phyloP scores from a whole-genome alignment of 2,329 filamentous ascomycete species.

The Emmonsiellopsis sp. region DNA sequence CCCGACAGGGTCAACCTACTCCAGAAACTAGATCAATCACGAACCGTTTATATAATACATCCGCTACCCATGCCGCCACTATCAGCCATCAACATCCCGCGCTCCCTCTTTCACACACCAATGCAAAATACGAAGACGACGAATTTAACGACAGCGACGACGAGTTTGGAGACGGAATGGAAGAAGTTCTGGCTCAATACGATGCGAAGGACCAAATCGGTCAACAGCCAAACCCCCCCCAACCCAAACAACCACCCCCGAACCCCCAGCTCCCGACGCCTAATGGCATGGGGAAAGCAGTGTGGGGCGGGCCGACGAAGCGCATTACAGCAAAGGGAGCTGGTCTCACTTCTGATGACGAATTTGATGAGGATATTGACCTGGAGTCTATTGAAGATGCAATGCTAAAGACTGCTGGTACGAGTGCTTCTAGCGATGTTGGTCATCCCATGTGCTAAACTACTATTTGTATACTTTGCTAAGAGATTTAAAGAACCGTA shows the following conservation, averaged over 20 bases:
- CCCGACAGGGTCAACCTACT: neutral
- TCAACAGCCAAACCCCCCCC: neutral
- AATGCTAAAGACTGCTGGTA: slow-evolving; percentile 49
- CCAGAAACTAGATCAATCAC: neutral
- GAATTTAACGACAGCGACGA: slow-evolving; percentile 63
- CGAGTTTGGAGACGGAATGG: slow-evolving; percentile 48
- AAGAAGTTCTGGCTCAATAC: slow-evolving; percentile 48
- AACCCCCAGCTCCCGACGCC: no score
- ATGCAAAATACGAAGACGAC: slow-evolving; percentile 24
- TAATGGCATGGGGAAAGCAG: neutral
- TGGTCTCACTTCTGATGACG: slow-evolving; percentile 54
- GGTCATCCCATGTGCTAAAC: slow-evolving; percentile 30
- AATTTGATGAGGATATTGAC: slow-evolving; percentile 64
- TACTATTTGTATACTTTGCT: slow-evolving; percentile 38
- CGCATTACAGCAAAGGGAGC: slow-evolving; percentile 31
- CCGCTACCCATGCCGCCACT: neutral
- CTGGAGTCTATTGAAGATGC: slow-evolving; percentile 52
- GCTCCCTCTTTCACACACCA: neutral
- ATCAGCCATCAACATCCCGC: neutral
- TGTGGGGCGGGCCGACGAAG: slow-evolving; percentile 21
- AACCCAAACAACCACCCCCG: neutral
- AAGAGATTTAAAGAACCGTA: slow-evolving; percentile 55
- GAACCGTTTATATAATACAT: neutral
- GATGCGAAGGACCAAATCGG: slow-evolving; percentile 24
- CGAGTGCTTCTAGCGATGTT: slow-evolving; percentile 61